Percentiles rank a stretch among this genome's conserved stretches.
Conservation (phyloP, 1,139 yeast genomes). For the Geotrichum bryndzae region DNA sequence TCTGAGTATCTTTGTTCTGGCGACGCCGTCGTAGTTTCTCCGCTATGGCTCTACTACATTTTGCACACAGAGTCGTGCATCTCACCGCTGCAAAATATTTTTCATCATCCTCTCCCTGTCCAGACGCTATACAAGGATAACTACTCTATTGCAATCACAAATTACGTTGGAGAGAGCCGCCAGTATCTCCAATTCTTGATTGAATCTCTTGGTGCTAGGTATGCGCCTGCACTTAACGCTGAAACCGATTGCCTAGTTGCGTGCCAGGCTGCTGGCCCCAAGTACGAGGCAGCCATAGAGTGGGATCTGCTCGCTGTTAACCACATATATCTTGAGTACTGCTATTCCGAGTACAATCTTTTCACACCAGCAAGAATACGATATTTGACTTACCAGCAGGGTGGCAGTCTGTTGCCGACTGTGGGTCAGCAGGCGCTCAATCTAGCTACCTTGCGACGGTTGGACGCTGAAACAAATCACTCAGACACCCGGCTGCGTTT, state of each 20-base stretch:
- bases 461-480: neutral
- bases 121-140: constrained; percentile 48
- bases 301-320: constrained; percentile 64
- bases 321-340: constrained; percentile 85
- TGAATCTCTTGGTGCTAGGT: constrained; percentile 65
- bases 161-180: constrained; percentile 81
- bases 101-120: constrained; percentile 65
- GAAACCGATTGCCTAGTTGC: constrained; percentile 54
- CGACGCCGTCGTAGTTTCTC: constrained; percentile 7
- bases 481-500: neutral
- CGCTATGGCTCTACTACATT: constrained; percentile 36
- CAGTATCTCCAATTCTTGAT: constrained; percentile 59
- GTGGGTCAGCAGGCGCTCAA: neutral
- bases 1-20: constrained; percentile 35
- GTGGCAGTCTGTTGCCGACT: neutral
- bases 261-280: constrained; percentile 62
- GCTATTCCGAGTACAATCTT: constrained; percentile 54
- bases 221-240: constrained; percentile 25
- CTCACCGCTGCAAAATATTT: constrained; percentile 50
- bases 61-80: constrained; percentile 51
- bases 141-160: constrained; percentile 60
- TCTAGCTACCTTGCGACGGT: neutral
- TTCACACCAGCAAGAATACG: constrained; percentile 44
- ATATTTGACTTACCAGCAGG: constrained; percentile 44
- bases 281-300: constrained; percentile 61